Percentiles rank a stretch among this genome's conserved stretches.
These are phyloP conservation scores for Umbelopsis isabellina DNA, from an alignment of 192 early-diverging fungal genomes.

Conservation along the genomic window DNA sequence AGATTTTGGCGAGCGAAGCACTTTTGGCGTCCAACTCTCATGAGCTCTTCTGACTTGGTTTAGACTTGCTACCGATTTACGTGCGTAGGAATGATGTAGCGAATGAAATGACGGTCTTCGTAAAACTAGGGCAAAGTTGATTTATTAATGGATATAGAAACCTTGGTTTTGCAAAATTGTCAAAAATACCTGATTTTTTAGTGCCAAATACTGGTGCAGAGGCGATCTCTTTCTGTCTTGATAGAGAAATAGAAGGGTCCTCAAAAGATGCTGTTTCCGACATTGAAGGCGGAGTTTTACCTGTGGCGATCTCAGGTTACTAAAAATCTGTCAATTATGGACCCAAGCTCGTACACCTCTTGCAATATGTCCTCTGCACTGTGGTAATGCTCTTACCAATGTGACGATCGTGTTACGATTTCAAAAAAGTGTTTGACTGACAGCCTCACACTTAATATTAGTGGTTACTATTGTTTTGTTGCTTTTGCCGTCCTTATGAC, in stretches of 20 bases:
- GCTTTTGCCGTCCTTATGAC: not conserved
- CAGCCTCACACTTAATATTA: no score
- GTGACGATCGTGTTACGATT: not conserved
- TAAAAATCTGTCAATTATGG: not conserved
- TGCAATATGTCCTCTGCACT: not conserved
- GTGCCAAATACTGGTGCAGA: not conserved
- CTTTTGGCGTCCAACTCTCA: not conserved
- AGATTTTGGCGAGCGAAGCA: not conserved
- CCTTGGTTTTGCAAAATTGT: no score
- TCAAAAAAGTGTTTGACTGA: no score
- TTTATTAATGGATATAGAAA: no score
- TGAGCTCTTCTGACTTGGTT: conserved; percentile 1
- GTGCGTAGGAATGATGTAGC: not conserved
- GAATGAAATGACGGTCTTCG: not conserved
- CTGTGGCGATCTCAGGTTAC: not conserved
- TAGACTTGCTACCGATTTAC: not conserved
- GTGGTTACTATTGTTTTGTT: no score
- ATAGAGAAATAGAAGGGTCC: not conserved
- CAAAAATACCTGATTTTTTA: conserved; percentile 9
- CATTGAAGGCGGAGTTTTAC: conserved; percentile 20
- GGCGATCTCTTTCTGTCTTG: not conserved
- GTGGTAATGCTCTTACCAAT: conserved; percentile 9
- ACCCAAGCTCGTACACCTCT: not conserved
- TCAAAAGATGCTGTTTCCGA: conserved; percentile 1
- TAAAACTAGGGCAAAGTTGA: no score